Evolutionary conservation across 495 filamentous ascomycete species (phyloP), one percentile per base, ranked within the genome.

Genomic region (Penicillium nucicola): DNA sequence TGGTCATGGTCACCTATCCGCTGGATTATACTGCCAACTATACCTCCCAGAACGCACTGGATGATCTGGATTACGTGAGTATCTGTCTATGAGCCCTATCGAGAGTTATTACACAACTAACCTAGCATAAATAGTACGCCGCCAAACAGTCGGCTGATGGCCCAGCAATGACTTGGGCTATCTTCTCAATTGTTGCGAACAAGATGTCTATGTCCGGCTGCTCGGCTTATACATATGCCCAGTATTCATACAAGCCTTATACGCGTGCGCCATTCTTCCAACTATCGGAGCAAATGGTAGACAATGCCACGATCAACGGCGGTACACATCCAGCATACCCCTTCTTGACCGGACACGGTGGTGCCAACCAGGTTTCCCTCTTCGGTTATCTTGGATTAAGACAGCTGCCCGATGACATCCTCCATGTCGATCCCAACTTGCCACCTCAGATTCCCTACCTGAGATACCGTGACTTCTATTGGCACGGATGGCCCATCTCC

Each of bases 141-240:
- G 77, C 77, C 47, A 83, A 81, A 49, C 83, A 86, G 58, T 84
- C 82, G 5, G 52, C 72, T 7, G 74, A 82, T 51, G 83, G 83
- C 0, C 83, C 83, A 0, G 83, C 79, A 12, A 86, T 86, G 83
- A 86, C 83, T 7, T 86, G 82, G 65, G 80, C 78, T 20, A 84
- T 83, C 23, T 85, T 85, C 60, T 78, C 76, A 39, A 77, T 84
- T 41, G 78, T 80, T 18, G 82, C 82, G 18, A 81, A 77, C 47
- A 68, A 77, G 36, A 70, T 84, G 46, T 79, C 80, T 2, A 74
- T 73, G 2, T 80, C 79, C 8, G 83, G 83, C 4, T 86, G 83
- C 68, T 79, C 82, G 1, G 74, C 77, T 7, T 85, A 79, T 57
- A 84, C 83, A 5, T 86, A 86, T 55, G 74, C 75, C 13, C 76